Base-by-base conservation (phyloP, 352 stramenopile genomes). In the Phytopythium sindhum region DNA sequence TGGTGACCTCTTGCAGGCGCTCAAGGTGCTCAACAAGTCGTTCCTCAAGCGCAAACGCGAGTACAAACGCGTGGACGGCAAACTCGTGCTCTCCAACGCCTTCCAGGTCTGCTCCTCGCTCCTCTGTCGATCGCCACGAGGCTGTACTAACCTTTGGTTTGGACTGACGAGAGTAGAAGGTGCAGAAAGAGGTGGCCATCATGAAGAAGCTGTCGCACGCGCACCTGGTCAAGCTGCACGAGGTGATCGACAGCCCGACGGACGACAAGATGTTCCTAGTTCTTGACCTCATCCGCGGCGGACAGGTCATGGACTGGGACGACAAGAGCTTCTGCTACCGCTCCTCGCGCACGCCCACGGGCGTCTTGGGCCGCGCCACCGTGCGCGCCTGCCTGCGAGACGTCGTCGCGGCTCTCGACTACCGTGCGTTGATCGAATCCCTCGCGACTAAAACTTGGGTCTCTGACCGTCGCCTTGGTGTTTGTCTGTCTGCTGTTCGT, bases 281-380 rank as follows among this genome's bases (percentile, higher is more conserved):
- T 26, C 75, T 95, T 0, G 87, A 97, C 60, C 80, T 94, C 45
- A 88, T 96, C 54, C 79, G 76, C 28, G 81, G 84, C 44, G 89
- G 89, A 1, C 83, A 93, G 35, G 76, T 94, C 45, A 95, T 97
- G 89, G 61, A 90, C 57, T 97, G 84, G 81, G 86, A 96, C 63
- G 74, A 91, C 42, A 84, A 90, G 42, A 56, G 68, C 9, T 87
- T 88, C 31, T 70, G 71, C 17, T 97, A 96, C 51, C 71, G 67
- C 11, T 72, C 67, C 15, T 56, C 51, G 19, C 66, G 68, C 35
- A 74, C 62, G 0, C 15, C 64, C 4, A 68, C 29, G 10, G 78
- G 71, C 10, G 64, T 83, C 8, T 47, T 88, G 14, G 54, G 60
- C 24, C 75, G 67, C n/a, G 64, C 73, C 29, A 61, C 73, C n/a